Evolutionary conservation across 2,329 filamentous ascomycete species (phyloP).

Genomic region (Neofusicoccum umdonicola): DNA sequence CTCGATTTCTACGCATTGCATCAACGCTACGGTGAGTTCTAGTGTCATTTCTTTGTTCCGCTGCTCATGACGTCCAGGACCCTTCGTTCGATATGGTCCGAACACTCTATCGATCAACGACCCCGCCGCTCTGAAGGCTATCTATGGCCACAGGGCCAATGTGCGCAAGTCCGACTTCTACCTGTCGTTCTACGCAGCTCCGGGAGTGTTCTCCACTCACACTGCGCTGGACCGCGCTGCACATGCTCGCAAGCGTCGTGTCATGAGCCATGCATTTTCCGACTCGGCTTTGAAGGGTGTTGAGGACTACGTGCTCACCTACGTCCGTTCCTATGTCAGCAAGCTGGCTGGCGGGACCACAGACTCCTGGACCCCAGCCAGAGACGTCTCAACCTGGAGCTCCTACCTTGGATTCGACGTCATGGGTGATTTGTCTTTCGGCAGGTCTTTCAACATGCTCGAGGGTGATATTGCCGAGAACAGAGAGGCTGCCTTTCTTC

Average conservation of each 20-base stretch:
- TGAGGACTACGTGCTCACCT: slow-evolving; percentile 46
- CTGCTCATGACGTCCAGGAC: not conserved
- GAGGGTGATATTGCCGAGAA: slow-evolving; percentile 29
- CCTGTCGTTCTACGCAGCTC: slow-evolving; percentile 45
- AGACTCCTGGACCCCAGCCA: not conserved
- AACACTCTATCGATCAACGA: slow-evolving; percentile 78
- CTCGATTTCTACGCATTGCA: slow-evolving; percentile 71
- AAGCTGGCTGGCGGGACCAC: slow-evolving; percentile 25
- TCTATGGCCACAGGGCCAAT: slow-evolving; percentile 12
- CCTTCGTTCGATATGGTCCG: slow-evolving; percentile 70
- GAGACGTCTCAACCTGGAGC: not conserved
- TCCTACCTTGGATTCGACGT: slow-evolving; percentile 47
- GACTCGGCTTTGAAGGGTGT: slow-evolving; percentile 45
- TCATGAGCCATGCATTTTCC: slow-evolving; percentile 48
- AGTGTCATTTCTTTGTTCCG: slow-evolving; percentile 20
- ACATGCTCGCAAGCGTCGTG: slow-evolving; percentile 47
- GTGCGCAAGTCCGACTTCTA: slow-evolving; percentile 13
- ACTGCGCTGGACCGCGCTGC: slow-evolving; percentile 44
- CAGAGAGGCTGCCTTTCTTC: slow-evolving; percentile 24
- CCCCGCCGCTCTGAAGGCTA: slow-evolving; percentile 46
- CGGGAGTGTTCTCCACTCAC: slow-evolving; percentile 44
- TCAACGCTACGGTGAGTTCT: slow-evolving; percentile 59
- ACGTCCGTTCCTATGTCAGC: slow-evolving; percentile 41
- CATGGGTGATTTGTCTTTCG: slow-evolving; percentile 50
- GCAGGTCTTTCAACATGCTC: slow-evolving; percentile 46